These are phyloP conservation scores for Trichoderma sp. DNA, from an alignment of 2,329 filamentous ascomycete genomes.

Conservation along the genomic window DNA sequence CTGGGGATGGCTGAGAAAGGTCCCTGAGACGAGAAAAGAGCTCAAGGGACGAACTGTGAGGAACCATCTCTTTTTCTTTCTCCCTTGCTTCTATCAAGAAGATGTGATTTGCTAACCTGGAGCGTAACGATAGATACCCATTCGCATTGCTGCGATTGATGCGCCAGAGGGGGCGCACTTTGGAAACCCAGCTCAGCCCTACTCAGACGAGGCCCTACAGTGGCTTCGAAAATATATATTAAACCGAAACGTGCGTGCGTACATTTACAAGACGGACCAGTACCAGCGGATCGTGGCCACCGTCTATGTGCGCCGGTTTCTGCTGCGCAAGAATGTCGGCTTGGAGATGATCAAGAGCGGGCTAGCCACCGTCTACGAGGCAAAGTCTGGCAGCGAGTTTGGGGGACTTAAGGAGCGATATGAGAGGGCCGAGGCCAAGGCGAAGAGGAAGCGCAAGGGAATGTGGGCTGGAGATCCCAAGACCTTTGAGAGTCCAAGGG, in stretches of 20 bases:
- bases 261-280: constrained; percentile 82
- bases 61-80: constrained; percentile 13
- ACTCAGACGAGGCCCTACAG: constrained; percentile 71
- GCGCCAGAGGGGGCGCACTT: constrained; percentile 93
- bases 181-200: constrained; percentile 82
- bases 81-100: not conserved
- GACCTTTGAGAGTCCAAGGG: constrained; percentile 76
- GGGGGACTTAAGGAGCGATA: constrained; percentile 67
- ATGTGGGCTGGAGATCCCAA: constrained; percentile 70
- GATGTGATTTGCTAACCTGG: constrained; percentile 21
- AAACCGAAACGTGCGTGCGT: constrained; percentile 72
- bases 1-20: constrained; percentile 85
- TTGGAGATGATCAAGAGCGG: constrained; percentile 84
- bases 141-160: constrained; percentile 88
- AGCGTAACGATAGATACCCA: constrained; percentile 61
- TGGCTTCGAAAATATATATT: constrained; percentile 76
- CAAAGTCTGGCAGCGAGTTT: constrained; percentile 85
- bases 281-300: constrained; percentile 89
- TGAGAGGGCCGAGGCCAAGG: constrained; percentile 61
- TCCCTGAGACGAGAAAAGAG: constrained; percentile 66
- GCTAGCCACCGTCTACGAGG: constrained; percentile 89
- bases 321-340: constrained; percentile 76
- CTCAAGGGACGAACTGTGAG: constrained; percentile 75
- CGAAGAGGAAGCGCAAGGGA: constrained; percentile 62
- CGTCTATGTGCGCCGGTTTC: constrained; percentile 67